Evolutionary conservation across 2,329 filamentous ascomycete species (phyloP).

Genomic region (Monilinia polystroma): DNA sequence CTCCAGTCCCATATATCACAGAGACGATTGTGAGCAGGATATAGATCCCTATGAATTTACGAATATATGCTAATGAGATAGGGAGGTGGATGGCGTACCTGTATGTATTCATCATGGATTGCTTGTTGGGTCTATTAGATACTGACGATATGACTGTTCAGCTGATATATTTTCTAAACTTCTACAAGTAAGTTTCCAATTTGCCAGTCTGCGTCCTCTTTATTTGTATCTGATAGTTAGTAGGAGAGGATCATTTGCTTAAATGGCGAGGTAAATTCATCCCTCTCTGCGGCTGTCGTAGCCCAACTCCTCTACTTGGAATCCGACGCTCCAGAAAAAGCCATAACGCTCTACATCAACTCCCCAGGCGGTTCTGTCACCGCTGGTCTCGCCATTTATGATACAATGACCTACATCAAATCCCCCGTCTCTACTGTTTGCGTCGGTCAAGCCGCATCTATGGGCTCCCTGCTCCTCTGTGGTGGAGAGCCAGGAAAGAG

Average conservation of each 20-base stretch:
- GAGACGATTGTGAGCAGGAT: slow-evolving; percentile 53
- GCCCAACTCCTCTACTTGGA: slow-evolving; percentile 97
- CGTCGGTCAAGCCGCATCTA: slow-evolving; percentile 89
- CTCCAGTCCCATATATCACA: slow-evolving; percentile 53
- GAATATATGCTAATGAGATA: slow-evolving; percentile 42
- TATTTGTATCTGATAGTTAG: slow-evolving; percentile 71
- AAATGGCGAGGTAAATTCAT: slow-evolving; percentile 88
- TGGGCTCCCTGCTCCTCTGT: slow-evolving; percentile 86
- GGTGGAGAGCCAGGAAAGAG: slow-evolving; percentile 83
- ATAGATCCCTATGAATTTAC: slow-evolving; percentile 17
- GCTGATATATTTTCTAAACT: slow-evolving; percentile 83
- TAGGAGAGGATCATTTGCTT: slow-evolving; percentile 92
- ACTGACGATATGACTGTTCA: slow-evolving; percentile 39
- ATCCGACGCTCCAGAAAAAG: slow-evolving; percentile 90
- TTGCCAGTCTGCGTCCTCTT: background rate
- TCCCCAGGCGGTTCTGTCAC: slow-evolving; percentile 91
- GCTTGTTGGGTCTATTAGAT: slow-evolving; percentile 33
- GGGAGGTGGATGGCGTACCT: slow-evolving; percentile 76
- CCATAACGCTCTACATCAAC: slow-evolving; percentile 98
- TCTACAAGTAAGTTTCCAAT: slow-evolving; percentile 57
- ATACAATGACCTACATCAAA: slow-evolving; percentile 97
- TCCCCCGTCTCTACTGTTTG: slow-evolving; percentile 93
- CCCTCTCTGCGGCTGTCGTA: slow-evolving; percentile 87
- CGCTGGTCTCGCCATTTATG: slow-evolving; percentile 88
- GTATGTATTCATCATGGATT: slow-evolving; percentile 49